These are phyloP conservation scores for Pseudogymnoascus sp. DNA, from an alignment of 2,329 filamentous ascomycete genomes.

Conservation along the genomic window DNA sequence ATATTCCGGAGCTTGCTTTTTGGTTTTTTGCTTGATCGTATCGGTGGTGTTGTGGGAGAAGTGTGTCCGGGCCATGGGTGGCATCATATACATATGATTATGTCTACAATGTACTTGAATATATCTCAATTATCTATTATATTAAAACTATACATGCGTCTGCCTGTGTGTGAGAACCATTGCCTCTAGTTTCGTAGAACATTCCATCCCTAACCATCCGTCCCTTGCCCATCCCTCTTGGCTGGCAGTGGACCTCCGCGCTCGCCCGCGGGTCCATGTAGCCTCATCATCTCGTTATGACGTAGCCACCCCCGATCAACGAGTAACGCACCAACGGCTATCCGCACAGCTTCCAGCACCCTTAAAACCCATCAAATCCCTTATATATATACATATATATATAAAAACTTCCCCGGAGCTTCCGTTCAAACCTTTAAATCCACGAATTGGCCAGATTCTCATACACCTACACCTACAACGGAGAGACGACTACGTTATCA, in stretches of 20 bases:
- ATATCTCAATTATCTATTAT: slow-evolving; percentile 1
- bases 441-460: neutral
- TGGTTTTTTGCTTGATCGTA: neutral
- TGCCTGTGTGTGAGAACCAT: neutral
- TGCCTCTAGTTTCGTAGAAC: neutral
- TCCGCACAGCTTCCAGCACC: neutral
- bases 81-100: slow-evolving; percentile 5
- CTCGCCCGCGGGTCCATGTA: neutral
- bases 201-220: neutral
- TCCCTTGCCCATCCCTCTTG: neutral
- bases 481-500: neutral
- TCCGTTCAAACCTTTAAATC: neutral
- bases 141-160: neutral
- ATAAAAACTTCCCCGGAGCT: neutral
- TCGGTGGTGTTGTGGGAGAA: neutral
- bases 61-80: neutral
- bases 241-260: neutral
- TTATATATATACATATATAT: neutral
- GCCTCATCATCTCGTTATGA: neutral
- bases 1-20: neutral
- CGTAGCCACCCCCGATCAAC: neutral
- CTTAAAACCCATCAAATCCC: neutral
- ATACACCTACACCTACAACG: neutral
- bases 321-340: neutral
- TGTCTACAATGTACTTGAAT: slow-evolving; percentile 6